These are phyloP conservation scores for Teratosphaeria destructans DNA, from an alignment of 2,329 filamentous ascomycete genomes.

Conservation along the genomic window DNA sequence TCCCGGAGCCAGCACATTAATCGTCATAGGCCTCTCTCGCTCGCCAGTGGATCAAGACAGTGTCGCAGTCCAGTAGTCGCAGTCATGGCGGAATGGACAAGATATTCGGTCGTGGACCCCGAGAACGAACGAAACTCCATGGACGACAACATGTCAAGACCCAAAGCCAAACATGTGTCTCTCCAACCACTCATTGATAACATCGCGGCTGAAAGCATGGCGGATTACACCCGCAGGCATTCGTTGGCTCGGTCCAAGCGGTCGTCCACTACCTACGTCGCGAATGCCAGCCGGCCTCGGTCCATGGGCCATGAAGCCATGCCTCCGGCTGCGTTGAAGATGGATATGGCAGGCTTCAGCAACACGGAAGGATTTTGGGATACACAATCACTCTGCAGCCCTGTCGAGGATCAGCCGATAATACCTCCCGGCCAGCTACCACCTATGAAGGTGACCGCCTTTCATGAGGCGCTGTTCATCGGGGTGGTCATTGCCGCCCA, in stretches of 20 bases:
- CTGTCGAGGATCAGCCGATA: not conserved
- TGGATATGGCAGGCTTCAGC: not conserved
- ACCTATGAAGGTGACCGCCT: slow-evolving; percentile 8
- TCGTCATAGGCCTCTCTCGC: not conserved
- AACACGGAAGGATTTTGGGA: not conserved
- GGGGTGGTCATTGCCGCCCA: slow-evolving; percentile 18
- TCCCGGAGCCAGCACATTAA: not conserved
- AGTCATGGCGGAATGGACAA: not conserved
- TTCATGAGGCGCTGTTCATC: slow-evolving; percentile 17
- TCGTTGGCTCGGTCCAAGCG: not conserved
- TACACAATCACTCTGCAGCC: not conserved
- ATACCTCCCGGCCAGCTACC: not conserved
- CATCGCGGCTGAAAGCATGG: not conserved
- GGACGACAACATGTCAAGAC: not conserved
- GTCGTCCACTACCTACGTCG: not conserved
- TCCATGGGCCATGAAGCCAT: not conserved
- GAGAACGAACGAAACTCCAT: not conserved
- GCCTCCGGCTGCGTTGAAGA: not conserved
- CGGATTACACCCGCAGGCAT: not conserved
- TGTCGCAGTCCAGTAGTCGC: not conserved
- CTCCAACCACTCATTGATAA: not conserved
- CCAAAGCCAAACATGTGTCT: not conserved
- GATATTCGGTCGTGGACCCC: not conserved
- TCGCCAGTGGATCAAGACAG: not conserved
- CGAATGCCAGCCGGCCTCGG: not conserved